These are phyloP conservation scores for Yamadazyma insecticola DNA, from an alignment of 805 yeast genomes.

Conservation along the genomic window DNA sequence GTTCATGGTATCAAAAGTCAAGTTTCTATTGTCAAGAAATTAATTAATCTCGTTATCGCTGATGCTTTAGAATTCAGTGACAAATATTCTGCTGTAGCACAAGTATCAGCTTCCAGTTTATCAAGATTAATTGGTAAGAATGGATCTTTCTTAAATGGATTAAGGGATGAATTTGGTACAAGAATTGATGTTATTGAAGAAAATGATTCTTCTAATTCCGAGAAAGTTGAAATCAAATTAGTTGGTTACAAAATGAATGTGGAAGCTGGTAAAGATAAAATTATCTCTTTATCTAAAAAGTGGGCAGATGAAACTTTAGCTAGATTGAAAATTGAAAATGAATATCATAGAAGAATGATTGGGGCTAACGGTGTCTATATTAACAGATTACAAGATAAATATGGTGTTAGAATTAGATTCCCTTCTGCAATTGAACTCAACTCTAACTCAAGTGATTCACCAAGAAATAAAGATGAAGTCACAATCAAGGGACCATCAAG, in stretches of 20 bases:
- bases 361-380: slow-evolving; percentile 82
- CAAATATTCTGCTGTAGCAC: slow-evolving; percentile 42
- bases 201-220: slow-evolving; percentile 21
- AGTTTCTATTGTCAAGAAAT: slow-evolving; percentile 50
- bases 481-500: slow-evolving; percentile 83
- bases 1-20: slow-evolving; percentile 68
- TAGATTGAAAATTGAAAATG: slow-evolving; percentile 65
- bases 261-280: slow-evolving; percentile 60
- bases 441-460: slow-evolving; percentile 26
- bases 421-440: slow-evolving; percentile 41
- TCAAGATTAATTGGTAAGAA: slow-evolving; percentile 86
- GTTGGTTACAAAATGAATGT: slow-evolving; percentile 79
- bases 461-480: slow-evolving; percentile 56
- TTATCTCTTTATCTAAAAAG: slow-evolving; percentile 57
- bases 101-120: slow-evolving; percentile 63
- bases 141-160: slow-evolving; percentile 66
- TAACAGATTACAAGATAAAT: slow-evolving; percentile 81
- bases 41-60: slow-evolving; percentile 49
- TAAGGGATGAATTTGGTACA: slow-evolving; percentile 72
- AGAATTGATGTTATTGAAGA: slow-evolving; percentile 67
- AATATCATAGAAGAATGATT: slow-evolving; percentile 75
- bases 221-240: slow-evolving; percentile 49
- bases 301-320: slow-evolving; percentile 78
- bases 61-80: slow-evolving; percentile 51
- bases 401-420: slow-evolving; percentile 75